Percentiles rank a stretch among this genome's conserved stretches.
These are phyloP conservation scores for Colletotrichum musicola DNA, from an alignment of 2,329 filamentous ascomycete genomes.

Conservation along the genomic window DNA sequence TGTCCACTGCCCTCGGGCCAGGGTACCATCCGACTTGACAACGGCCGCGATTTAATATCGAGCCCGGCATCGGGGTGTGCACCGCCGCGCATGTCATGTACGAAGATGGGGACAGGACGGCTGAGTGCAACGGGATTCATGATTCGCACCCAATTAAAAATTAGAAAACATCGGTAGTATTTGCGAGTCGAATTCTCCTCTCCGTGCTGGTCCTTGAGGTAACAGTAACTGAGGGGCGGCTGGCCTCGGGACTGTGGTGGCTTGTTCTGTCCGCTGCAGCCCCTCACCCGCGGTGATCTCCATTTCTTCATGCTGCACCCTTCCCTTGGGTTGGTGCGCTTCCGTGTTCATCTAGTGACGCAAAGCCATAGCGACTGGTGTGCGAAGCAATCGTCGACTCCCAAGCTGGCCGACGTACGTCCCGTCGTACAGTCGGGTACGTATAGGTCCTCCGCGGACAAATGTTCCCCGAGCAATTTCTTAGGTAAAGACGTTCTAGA, in stretches of 20 bases:
- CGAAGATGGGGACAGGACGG: neutral
- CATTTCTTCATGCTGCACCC: neutral
- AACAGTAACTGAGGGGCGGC: neutral
- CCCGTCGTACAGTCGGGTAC: no score
- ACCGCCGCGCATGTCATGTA: constrained; percentile 31
- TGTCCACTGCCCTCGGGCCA: constrained; percentile 12
- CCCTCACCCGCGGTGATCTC: neutral
- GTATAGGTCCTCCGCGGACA: neutral
- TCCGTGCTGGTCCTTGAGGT: neutral
- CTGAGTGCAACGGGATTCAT: constrained; percentile 8
- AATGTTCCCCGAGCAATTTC: neutral
- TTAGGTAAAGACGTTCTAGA: constrained; percentile 21
- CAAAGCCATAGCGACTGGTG: neutral
- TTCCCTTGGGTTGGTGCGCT: neutral
- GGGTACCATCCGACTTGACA: constrained; percentile 24
- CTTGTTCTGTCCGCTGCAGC: neutral
- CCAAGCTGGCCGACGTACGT: neutral
- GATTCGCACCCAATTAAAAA: constrained; percentile 3
- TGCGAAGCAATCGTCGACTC: neutral
- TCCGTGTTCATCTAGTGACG: neutral
- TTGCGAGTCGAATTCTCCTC: constrained; percentile 1
- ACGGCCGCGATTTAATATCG: constrained; percentile 12
- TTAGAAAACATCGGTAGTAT: constrained; percentile 8
- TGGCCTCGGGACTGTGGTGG: neutral
- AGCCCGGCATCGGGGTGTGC: constrained; percentile 24